A percentile compares a stretch with the other conserved stretches of the same genome.
Conservation (phyloP, 345 rosid species). For the Noccaea caerulescens region DNA sequence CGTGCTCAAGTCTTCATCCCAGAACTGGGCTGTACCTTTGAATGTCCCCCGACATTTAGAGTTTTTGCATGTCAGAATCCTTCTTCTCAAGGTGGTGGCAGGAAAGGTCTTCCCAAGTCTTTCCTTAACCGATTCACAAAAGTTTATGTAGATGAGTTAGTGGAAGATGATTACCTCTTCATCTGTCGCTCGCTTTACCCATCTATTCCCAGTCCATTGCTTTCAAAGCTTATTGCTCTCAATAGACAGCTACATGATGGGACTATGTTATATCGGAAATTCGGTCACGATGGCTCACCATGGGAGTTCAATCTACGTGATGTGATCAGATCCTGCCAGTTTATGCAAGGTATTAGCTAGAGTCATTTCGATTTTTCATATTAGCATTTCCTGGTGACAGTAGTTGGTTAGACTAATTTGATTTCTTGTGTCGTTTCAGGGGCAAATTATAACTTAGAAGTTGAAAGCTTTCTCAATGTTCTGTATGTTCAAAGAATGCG, state of each 20-base stretch:
- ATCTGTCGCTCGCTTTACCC: constrained; percentile 81
- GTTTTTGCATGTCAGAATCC: constrained; percentile 99
- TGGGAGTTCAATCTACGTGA: constrained; percentile 99
- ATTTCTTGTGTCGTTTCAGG: constrained; percentile 48
- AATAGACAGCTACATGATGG: constrained; percentile 82
- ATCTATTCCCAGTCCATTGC: constrained; percentile 62
- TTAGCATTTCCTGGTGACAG: constrained; percentile 3
- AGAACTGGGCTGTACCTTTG: constrained; percentile 78
- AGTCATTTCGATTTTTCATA: constrained; percentile 18
- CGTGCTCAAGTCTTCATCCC: constrained; percentile 96
- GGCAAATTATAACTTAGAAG: constrained; percentile 43
- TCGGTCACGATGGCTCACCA: constrained; percentile 90
- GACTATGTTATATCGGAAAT: constrained; percentile 68
- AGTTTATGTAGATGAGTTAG: constrained; percentile 91
- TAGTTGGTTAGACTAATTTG: constrained; percentile 29
- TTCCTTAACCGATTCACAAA: constrained; percentile 92
- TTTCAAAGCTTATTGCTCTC: constrained; percentile 73
- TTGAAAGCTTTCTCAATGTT: constrained; percentile 70
- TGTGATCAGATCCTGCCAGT: constrained; percentile 84
- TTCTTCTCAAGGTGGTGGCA: constrained; percentile 94
- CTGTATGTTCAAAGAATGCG: constrained; percentile 96
- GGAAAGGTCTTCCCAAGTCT: constrained; percentile 96
- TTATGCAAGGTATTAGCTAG: constrained; percentile 62
- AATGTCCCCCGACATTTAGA: constrained; percentile 80
- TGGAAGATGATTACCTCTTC: constrained; percentile 80